Evolutionary conservation across 768 basidiomycete species (phyloP), one percentile per base, ranked within the genome.

Genomic region (Suillus alpinus): DNA sequence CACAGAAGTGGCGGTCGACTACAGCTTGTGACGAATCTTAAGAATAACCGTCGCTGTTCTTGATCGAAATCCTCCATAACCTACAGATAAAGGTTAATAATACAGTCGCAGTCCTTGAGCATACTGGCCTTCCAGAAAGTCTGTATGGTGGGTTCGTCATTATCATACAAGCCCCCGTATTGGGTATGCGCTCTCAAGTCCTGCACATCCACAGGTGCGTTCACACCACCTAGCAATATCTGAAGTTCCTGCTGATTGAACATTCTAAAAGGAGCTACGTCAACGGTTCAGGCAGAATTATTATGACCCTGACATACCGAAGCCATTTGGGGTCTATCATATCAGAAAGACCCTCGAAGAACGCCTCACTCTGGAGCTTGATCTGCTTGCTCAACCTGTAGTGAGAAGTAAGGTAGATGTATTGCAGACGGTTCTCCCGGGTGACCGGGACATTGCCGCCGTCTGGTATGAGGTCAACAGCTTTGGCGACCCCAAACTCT

Each of bases 161-260:
- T 81, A 65, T 88, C 80, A 67, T 88, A 94, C 20, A 88, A 68
- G 6, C 95, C 94, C 1, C 94, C 93, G 63, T 96, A 94, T 56
- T 87, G 83, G 0, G 92, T 92, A 67, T 98, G 80, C 9, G 71
- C 67, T 60, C 87, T 79, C 60, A 98, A 74, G 72, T 99, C 95
- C 16, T 89, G 86, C 8, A 98, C 64, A 69, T 95, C 91, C 51
- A 96, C 88, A 0, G 90, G 89, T 0, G 91, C 79, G 62, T 95
- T 90, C 36, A 91, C 90, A 7, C 93, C 94, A 0, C 95, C 95
- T 6, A 99, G 80, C 1, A 98, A 78, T 52, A 96, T 89, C 70
- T 95, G 94, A 4, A 98, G 79, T 73, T 98, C 97, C 70, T 93
- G 91, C 65, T 96, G 95, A 72, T 98, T 96, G 77, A 98, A 99